A percentile compares a stretch with the other conserved stretches of the same genome.
phyloP scores from a whole-genome alignment of 139 green algal species.

The Tetraselmis chui region DNA sequence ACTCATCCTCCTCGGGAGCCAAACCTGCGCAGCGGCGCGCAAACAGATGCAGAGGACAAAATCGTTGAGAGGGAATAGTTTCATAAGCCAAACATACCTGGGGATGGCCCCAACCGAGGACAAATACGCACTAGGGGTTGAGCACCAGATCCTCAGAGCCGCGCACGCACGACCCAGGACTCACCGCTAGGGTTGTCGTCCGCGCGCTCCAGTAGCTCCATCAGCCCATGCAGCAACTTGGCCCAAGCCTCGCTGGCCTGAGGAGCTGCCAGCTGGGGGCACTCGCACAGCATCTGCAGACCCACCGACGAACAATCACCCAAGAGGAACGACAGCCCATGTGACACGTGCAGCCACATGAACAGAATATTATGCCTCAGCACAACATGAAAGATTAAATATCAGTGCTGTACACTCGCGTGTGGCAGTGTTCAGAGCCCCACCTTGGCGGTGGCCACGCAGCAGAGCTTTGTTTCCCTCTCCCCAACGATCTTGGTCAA shows the following conservation, averaged over 20 bases:
- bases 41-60: no score
- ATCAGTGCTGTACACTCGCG: not conserved
- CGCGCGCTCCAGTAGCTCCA: conserved; percentile 40
- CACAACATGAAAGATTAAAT: not conserved
- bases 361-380: not conserved
- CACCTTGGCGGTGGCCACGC: conserved; percentile 61
- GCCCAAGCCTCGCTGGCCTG: conserved; percentile 40
- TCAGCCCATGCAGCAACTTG: conserved; percentile 49
- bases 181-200: conserved; percentile 1
- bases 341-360: not conserved
- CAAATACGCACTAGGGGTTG: no score
- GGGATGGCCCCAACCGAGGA: no score
- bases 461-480: conserved; percentile 69
- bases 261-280: conserved; percentile 16
- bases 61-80: no score
- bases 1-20: conserved; percentile 21
- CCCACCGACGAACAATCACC: not conserved
- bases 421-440: not conserved
- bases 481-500: conserved; percentile 42
- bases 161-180: no score
- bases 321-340: not conserved
- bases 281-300: conserved; percentile 24
- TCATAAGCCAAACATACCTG: no score
- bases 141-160: no score
- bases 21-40: not conserved